phyloP scores from a whole-genome alignment of 805 yeast genomes.

The Saccharomyces kudriavzevii region DNA sequence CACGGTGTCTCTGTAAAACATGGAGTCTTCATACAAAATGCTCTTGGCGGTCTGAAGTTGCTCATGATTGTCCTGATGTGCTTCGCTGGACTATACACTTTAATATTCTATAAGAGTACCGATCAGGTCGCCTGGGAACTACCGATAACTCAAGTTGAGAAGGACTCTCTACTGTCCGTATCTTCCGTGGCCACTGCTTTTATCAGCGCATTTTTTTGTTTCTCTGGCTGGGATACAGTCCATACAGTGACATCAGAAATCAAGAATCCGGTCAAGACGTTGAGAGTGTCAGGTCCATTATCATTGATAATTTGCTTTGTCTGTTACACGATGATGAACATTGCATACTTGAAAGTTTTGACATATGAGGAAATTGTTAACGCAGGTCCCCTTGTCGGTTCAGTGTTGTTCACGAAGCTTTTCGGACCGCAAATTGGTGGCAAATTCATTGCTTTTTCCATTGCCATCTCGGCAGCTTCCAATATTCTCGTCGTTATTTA shows the following conservation, averaged over 20 bases:
- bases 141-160: conserved; percentile 22
- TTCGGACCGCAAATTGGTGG: conserved; percentile 47
- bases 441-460: conserved; percentile 45
- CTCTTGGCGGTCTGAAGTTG: conserved; percentile 55
- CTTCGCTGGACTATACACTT: conserved; percentile 49
- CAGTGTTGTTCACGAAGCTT: conserved; percentile 47
- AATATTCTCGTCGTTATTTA: conserved; percentile 56
- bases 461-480: conserved; percentile 56
- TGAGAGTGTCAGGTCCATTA: conserved; percentile 53
- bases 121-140: conserved; percentile 5
- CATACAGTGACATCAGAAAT: conserved; percentile 57
- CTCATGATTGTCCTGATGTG: conserved; percentile 46
- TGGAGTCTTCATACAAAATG: conserved; percentile 55
- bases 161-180: conserved; percentile 28
- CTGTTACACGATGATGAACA: conserved; percentile 44
- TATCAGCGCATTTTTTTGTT: conserved; percentile 51
- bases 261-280: conserved; percentile 48
- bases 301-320: conserved; percentile 41
- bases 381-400: conserved; percentile 54
- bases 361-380: conserved; percentile 45
- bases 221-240: conserved; percentile 56
- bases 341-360: conserved; percentile 49
- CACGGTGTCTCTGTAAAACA: conserved; percentile 53
- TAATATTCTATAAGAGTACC: conserved; percentile 30
- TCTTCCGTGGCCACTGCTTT: conserved; percentile 48